Evolutionary conservation across 805 yeast species (phyloP), one percentile per base, ranked within the genome.

Genomic region (Nakazawaea wyomingensis): DNA sequence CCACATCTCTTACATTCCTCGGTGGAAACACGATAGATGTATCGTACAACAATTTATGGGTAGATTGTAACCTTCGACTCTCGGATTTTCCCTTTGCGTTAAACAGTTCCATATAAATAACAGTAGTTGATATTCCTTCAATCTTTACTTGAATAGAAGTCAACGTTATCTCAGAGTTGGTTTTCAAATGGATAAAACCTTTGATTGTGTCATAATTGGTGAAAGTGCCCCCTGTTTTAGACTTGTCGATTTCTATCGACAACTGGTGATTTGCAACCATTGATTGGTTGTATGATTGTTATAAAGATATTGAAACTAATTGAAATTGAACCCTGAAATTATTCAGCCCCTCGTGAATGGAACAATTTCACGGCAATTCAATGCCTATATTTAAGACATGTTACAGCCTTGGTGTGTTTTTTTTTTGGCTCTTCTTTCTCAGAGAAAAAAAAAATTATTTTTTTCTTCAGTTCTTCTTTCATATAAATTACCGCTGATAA

Each of bases 21-120:
- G 82, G 76, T 2, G 81, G 82, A 44, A 76, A 76, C 20, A 76
- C 74, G 0, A 74, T 65, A 21, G 52, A 44, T 1, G 76, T 67
- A 42, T 74, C 78, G 49, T 75, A 76, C 17, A 76, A 59, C 8
- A 76, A 57, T 44, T 67, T 66, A 52, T 76, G 82, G 5, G 54
- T 54, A 49, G 71, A 76, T 7, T 20, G 14, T 3, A 39, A 7
- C 30, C 51, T 24, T 32, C 42, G 45, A 4, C 52, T 52, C 10
- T 36, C 28, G 50, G 45, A 16, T 34, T 53, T 50, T 2, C 49
- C 52, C 9, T 24, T 44, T 19, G 29, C 29, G 5, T 39, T 45
- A 5, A 43, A 47, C 10, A 41, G 47, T 0, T 70, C 66, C 1
- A 69, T 51, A 9, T 47, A 49, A 16, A 76, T 46, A 38, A 55